Conservation (phyloP, 768 basidiomycete species). For the Psilocybe cyanescens region DNA sequence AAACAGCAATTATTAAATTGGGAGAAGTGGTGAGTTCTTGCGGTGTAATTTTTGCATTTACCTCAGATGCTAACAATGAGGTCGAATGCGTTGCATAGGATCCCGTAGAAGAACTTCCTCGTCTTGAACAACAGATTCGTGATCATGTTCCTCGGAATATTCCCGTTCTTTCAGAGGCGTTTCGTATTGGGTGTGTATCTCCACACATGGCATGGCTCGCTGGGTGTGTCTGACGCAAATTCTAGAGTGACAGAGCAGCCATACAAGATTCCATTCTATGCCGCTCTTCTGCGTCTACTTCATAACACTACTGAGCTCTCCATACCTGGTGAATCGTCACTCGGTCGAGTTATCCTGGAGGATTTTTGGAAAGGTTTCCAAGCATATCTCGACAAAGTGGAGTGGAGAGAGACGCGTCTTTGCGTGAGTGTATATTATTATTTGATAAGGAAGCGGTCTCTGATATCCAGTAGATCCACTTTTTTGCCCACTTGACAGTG, state of each 20-base stretch:
- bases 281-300: constrained; percentile 74
- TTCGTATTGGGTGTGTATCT: constrained; percentile 65
- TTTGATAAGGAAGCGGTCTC: neutral
- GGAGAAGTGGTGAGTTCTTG: constrained; percentile 75
- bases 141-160: constrained; percentile 62
- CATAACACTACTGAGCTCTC: constrained; percentile 48
- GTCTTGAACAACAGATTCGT: constrained; percentile 66
- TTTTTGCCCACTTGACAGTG: constrained; percentile 88
- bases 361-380: constrained; percentile 95
- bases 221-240: constrained; percentile 2
- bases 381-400: constrained; percentile 82
- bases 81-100: constrained; percentile 49
- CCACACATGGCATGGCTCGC: constrained; percentile 8
- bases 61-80: constrained; percentile 4
- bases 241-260: constrained; percentile 88
- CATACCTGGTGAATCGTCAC: constrained; percentile 44
- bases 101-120: constrained; percentile 67
- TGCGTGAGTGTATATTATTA: constrained; percentile 58
- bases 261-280: constrained; percentile 91
- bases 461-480: constrained; percentile 69
- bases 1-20: constrained; percentile 66
- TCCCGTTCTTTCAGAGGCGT: constrained; percentile 70
- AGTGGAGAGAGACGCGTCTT: constrained; percentile 90
- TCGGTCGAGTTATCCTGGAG: constrained; percentile 77
- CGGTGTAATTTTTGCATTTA: constrained; percentile 5